Base-by-base conservation (phyloP, 352 stramenopile genomes). In the Aphanomyces astaci region DNA sequence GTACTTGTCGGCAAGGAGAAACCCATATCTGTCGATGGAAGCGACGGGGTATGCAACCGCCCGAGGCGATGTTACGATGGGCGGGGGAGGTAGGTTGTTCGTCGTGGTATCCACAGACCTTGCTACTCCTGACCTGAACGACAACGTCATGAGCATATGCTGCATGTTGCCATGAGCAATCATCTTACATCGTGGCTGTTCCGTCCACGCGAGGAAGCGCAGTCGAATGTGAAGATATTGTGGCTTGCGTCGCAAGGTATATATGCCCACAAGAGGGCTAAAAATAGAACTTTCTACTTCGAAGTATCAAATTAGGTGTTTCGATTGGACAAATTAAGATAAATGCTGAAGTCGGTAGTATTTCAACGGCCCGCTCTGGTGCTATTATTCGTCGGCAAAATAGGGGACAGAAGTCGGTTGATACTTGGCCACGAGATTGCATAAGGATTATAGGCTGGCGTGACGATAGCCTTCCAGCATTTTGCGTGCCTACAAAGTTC, bases 1-100 rank as follows among this genome's bases (percentile, higher is more conserved):
- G 64, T 52, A 90, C 82, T 84, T 89, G 77, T 90, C 82, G 0
- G 80, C 79, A 64, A 88, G 71, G 25, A 90, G 77, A 51, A 90
- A 90, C 25, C 82, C 82, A 51, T 90, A 90, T 67, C 82, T 80
- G 63, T 90, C 82, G 55, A 88, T 79, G 4, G 79, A 67, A 3
- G 79, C 73, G 53, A 76, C 77, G 2, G 79, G 80, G 55, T 89
- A 90, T 33, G 78, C 76, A 27, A 83, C 51, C 48, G 24, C 66
- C 43, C 33, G 13, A 17, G 19, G 33, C 24, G 27, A 40, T 59
- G 19, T 22, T 19, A 59, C 30, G 51, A 2, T 59, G 7, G 30
- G 27, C 51, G 51, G 13, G 51, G 51, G 51, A 24, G 30, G 51
- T 15, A 43, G 36, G 19, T 9, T 10, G 19, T 9, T 10, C n/a